These are phyloP conservation scores for Datisca glomerata DNA, from an alignment of 306 rosid species.

Conservation along the genomic window DNA sequence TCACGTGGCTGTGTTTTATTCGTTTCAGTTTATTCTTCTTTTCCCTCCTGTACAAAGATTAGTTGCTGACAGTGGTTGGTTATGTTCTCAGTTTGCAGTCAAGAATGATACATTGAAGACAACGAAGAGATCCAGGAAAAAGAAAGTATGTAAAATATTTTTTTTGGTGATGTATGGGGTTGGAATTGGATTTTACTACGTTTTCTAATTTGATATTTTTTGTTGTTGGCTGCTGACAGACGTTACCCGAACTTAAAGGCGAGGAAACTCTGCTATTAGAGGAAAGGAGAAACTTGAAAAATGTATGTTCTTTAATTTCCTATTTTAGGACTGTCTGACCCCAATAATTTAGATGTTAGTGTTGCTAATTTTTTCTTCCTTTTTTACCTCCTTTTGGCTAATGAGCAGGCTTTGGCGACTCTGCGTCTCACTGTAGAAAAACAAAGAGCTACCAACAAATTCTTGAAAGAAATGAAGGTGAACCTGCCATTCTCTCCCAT, in stretches of 20 bases:
- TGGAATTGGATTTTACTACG: background rate
- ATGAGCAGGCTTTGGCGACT: slow-evolving; percentile 48
- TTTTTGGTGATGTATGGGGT: background rate
- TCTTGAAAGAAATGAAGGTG: slow-evolving; percentile 74
- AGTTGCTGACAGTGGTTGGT: slow-evolving; percentile 1
- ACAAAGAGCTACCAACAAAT: slow-evolving; percentile 45
- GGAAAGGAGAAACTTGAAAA: slow-evolving; percentile 60
- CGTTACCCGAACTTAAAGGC: slow-evolving; percentile 68
- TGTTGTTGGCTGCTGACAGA: slow-evolving; percentile 35
- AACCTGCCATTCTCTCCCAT: background rate
- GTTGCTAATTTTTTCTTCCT: slow-evolving; percentile 1
- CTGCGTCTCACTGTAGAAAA: slow-evolving; percentile 42
- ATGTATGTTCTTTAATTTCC: slow-evolving; percentile 23
- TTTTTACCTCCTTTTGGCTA: background rate
- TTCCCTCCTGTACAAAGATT: background rate
- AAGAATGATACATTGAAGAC: slow-evolving; percentile 20
- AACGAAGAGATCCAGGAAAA: slow-evolving; percentile 47
- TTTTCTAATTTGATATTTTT: background rate
- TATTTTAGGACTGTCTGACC: too few relatives aligned
- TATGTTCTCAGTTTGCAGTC: slow-evolving; percentile 28
- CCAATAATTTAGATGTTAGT: too few relatives aligned
- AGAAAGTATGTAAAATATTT: slow-evolving; percentile 33
- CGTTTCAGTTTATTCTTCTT: slow-evolving; percentile 1
- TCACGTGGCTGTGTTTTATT: too few relatives aligned
- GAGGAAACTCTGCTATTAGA: slow-evolving; percentile 56